phyloP scores from a whole-genome alignment of 2,329 filamentous ascomycete genomes.

The Aureobasidium sp. region DNA sequence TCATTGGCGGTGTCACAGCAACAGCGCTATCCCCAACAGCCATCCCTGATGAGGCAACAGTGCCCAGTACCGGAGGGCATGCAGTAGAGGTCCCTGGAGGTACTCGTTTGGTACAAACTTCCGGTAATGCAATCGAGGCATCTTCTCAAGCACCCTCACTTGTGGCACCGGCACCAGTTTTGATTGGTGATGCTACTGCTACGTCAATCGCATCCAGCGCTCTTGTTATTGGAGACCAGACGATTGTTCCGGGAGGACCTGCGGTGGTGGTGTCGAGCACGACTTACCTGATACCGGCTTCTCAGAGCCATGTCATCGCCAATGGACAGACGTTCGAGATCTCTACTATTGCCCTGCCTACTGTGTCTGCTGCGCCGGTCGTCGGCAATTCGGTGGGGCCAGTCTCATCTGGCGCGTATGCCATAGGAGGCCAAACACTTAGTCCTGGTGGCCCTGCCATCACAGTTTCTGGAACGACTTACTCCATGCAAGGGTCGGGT shows the following conservation, averaged over 20 bases:
- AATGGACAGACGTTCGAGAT: neutral
- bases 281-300: neutral
- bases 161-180: neutral
- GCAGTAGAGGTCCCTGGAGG: neutral
- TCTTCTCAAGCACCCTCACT: neutral
- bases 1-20: neutral
- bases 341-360: neutral
- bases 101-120: neutral
- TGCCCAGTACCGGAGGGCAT: neutral
- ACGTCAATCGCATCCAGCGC: neutral
- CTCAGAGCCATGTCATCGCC: neutral
- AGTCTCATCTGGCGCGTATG: neutral
- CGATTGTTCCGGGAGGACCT: neutral
- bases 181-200: neutral
- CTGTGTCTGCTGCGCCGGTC: neutral
- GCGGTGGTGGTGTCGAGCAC: neutral
- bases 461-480: neutral
- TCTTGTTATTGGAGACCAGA: neutral
- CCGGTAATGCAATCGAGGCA: neutral
- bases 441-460: neutral
- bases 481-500: neutral
- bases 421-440: neutral
- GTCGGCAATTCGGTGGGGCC: neutral
- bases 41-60: neutral
- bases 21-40: neutral